Evolutionary conservation across 257 asterid species (phyloP).

Genomic region (Fraxinus americana): DNA sequence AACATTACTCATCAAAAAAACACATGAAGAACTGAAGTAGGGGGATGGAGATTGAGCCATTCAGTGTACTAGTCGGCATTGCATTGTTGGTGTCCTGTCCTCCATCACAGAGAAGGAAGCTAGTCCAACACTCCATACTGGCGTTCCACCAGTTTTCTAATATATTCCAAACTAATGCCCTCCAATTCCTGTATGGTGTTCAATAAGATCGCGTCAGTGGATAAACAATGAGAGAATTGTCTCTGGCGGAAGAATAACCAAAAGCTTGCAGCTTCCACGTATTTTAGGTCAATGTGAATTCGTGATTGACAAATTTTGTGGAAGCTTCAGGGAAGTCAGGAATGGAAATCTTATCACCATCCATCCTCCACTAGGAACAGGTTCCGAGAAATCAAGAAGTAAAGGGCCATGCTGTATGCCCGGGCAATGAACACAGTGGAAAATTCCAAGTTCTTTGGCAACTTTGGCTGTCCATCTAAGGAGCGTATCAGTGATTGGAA

Average conservation of each 20-base stretch:
- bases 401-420: background rate
- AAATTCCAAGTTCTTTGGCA: background rate
- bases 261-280: background rate
- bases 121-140: background rate
- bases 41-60: background rate
- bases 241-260: background rate
- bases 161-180: background rate
- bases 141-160: background rate
- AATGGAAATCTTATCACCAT: background rate
- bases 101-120: background rate
- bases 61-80: background rate
- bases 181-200: slow-evolving; percentile 5
- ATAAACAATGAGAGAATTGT: slow-evolving; percentile 1
- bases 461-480: background rate
- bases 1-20: background rate
- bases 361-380: background rate
- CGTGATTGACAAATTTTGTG: background rate
- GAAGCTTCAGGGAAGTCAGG: background rate
- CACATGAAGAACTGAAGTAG: background rate
- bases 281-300: background rate
- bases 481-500: background rate
- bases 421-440: background rate
- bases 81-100: background rate
- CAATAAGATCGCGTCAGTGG: background rate
- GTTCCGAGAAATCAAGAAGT: background rate